phyloP scores from a whole-genome alignment of 306 rosid genomes.

The Dicorynia guianensis region DNA sequence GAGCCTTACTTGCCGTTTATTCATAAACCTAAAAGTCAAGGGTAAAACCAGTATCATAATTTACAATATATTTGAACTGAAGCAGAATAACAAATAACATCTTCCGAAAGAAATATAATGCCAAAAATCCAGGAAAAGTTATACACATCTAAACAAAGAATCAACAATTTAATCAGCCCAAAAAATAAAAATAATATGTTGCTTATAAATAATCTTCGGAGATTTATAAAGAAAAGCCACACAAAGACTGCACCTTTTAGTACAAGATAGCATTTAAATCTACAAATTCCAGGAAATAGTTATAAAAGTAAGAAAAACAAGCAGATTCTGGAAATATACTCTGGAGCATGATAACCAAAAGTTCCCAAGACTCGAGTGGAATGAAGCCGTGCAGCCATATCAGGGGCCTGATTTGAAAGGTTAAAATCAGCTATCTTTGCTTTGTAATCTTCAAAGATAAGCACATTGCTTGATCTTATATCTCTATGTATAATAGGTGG shows the following conservation, averaged over 20 bases:
- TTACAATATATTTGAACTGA: slow-evolving; percentile 31
- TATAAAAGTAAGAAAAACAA: not conserved
- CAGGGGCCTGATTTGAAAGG: slow-evolving; percentile 84
- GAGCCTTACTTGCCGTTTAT: slow-evolving; percentile 4
- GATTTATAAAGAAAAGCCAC: slow-evolving; percentile 2
- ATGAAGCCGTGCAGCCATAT: slow-evolving; percentile 87
- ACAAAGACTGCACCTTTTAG: slow-evolving; percentile 15
- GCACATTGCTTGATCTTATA: slow-evolving; percentile 81
- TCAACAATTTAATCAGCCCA: not conserved
- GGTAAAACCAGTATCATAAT: slow-evolving; percentile 14
- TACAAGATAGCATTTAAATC: slow-evolving; percentile 18
- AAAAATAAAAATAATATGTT: not conserved
- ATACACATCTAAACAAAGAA: slow-evolving; percentile 7
- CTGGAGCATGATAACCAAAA: slow-evolving; percentile 84
- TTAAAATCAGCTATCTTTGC: slow-evolving; percentile 79
- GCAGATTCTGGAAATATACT: slow-evolving; percentile 51
- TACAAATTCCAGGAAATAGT: not conserved
- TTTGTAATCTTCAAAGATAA: slow-evolving; percentile 73
- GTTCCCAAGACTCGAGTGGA: slow-evolving; percentile 81
- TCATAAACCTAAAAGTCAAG: slow-evolving; percentile 19
- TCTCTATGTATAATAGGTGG: slow-evolving; percentile 73
- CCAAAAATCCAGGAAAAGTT: slow-evolving; percentile 16
- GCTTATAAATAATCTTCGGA: not conserved
- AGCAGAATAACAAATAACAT: too few species aligned
- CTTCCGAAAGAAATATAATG: not conserved